These are phyloP conservation scores for Sequoiadendron giganteum DNA, from an alignment of 75 land plant species.

Conservation along the genomic window DNA sequence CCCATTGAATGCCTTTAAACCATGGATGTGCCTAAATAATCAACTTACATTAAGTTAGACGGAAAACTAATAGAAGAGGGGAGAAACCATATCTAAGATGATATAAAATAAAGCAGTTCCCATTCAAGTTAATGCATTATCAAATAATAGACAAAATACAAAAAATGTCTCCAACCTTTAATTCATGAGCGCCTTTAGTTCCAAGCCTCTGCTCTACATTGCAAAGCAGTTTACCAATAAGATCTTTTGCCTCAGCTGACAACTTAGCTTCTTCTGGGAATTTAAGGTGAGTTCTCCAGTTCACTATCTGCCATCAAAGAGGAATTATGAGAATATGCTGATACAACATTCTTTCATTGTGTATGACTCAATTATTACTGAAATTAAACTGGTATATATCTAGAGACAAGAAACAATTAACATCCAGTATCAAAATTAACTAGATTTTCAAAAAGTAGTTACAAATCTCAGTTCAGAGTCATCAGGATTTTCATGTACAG, in stretches of 20 bases:
- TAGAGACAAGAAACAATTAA: neutral
- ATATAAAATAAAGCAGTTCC: neutral
- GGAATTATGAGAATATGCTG: neutral
- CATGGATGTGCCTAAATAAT: slow-evolving; percentile 65
- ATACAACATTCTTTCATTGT: neutral
- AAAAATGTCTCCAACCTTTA: slow-evolving; percentile 54
- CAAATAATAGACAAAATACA: slow-evolving; percentile 4
- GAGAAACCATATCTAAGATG: neutral
- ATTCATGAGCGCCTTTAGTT: slow-evolving; percentile 75
- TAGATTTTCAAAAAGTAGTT: neutral
- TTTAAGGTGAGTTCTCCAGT: slow-evolving; percentile 81
- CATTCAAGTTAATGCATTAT: slow-evolving; percentile 7
- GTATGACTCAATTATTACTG: neutral
- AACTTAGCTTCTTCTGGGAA: slow-evolving; percentile 89
- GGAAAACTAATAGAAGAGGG: neutral
- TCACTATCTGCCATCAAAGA: slow-evolving; percentile 62
- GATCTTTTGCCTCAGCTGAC: slow-evolving; percentile 75
- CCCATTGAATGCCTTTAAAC: slow-evolving; percentile 75
- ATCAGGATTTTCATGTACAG: neutral
- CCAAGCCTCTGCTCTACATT: slow-evolving; percentile 88
- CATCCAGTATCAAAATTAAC: neutral
- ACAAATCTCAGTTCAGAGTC: neutral
- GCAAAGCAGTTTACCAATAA: slow-evolving; percentile 73
- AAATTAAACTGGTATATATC: neutral
- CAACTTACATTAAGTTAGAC: neutral